Conservation (phyloP, 225 moss, liverwort and hornwort genomes). For the Climacium dendroides region DNA sequence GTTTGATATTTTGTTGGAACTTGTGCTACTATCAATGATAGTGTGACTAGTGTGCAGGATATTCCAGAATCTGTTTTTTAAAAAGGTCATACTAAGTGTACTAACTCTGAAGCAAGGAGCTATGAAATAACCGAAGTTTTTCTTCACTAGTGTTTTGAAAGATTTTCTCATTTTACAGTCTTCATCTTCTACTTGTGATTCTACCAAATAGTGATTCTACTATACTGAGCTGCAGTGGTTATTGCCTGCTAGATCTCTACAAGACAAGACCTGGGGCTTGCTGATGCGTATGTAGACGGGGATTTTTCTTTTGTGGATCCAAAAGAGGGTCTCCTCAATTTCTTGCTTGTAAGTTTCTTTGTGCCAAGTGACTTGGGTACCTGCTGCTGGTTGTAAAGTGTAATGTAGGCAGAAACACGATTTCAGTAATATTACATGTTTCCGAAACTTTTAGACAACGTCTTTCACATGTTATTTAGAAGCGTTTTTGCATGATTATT, state of each 20-base stretch:
- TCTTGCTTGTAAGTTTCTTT: conserved; percentile 42
- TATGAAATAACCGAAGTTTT: neutral
- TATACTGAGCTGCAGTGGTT: neutral
- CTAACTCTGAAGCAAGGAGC: neutral
- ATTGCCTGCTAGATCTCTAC: conserved; percentile 47
- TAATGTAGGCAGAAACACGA: neutral
- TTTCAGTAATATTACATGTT: neutral
- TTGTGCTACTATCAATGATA: neutral
- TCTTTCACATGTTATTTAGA: neutral
- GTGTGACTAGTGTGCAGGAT: neutral
- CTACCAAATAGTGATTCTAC: neutral
- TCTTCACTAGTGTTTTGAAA: neutral
- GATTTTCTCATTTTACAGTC: neutral
- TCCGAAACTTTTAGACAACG: neutral
- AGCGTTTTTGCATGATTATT: neutral
- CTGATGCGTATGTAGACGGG: conserved; percentile 78
- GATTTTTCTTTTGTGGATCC: conserved; percentile 57
- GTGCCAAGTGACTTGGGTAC: neutral
- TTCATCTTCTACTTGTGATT: neutral
- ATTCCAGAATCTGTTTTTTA: neutral
- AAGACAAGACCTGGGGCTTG: conserved; percentile 85
- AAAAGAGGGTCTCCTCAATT: conserved; percentile 52
- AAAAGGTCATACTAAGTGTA: neutral
- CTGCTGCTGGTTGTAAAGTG: neutral
- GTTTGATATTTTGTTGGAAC: neutral